phyloP scores from a whole-genome alignment of 2,329 filamentous ascomycete genomes.

The Diplocarpon rosae region DNA sequence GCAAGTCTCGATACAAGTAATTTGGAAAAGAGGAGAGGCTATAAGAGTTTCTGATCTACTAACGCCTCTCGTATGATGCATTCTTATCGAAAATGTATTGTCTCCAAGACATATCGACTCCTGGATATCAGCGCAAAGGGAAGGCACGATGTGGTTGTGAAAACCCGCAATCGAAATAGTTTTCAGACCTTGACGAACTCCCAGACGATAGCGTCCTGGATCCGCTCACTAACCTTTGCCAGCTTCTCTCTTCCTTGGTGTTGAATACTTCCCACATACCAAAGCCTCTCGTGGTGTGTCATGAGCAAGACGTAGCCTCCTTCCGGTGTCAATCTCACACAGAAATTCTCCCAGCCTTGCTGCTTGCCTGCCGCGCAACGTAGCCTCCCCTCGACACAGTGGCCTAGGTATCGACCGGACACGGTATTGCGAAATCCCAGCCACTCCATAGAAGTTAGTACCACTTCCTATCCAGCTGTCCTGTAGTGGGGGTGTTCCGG shows the following conservation, averaged over 20 bases:
- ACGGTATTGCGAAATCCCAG: slow-evolving; percentile 13
- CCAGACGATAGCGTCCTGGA: slow-evolving; percentile 11
- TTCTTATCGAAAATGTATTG: too few relatives aligned
- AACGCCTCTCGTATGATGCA: too few relatives aligned
- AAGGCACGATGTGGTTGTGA: too few relatives aligned
- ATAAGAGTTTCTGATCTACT: too few relatives aligned
- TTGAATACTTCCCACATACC: slow-evolving; percentile 10
- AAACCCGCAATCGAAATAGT: neutral
- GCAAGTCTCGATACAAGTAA: too few relatives aligned
- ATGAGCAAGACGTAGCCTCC: slow-evolving; percentile 17
- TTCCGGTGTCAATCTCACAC: slow-evolving; percentile 13
- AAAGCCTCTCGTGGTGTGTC: slow-evolving; percentile 18
- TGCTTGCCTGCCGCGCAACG: slow-evolving; percentile 9
- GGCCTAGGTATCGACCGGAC: slow-evolving; percentile 14
- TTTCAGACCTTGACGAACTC: slow-evolving; percentile 14
- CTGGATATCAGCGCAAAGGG: too few relatives aligned
- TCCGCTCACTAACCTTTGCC: slow-evolving; percentile 12
- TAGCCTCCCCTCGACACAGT: slow-evolving; percentile 10
- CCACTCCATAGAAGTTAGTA: slow-evolving; percentile 4
- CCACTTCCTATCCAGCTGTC: too few relatives aligned
- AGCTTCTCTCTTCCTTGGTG: slow-evolving; percentile 10
- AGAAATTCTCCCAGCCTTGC: slow-evolving; percentile 16
- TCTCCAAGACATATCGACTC: too few relatives aligned
- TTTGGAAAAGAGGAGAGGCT: too few relatives aligned
- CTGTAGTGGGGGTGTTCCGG: too few relatives aligned